Conservation (phyloP, 345 rosid species). For the Ceriops decandra region DNA sequence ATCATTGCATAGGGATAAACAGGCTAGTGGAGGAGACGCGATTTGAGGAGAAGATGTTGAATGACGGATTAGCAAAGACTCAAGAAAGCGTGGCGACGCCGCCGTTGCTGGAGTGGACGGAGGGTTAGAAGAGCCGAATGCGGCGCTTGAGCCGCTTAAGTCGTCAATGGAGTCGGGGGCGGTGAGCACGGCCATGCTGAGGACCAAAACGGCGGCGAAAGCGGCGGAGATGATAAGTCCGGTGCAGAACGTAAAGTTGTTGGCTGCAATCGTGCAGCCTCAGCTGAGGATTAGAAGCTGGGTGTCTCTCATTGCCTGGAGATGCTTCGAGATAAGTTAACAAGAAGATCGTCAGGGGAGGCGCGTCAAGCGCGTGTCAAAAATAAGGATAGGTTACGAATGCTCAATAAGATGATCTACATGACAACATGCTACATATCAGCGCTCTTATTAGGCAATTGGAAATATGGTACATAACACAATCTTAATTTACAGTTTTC, state of each 20-base stretch:
- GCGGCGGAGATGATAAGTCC: slow-evolving; percentile 40
- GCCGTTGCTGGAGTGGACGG: neutral
- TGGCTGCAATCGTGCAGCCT: slow-evolving; percentile 30
- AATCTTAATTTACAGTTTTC: neutral
- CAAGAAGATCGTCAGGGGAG: too few relatives aligned
- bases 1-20: slow-evolving; percentile 25
- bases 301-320: slow-evolving; percentile 18
- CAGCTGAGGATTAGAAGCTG: slow-evolving; percentile 26
- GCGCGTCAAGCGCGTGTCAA: too few relatives aligned
- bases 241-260: slow-evolving; percentile 36
- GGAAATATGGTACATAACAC: too few relatives aligned
- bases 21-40: slow-evolving; percentile 26
- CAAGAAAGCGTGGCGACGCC: slow-evolving; percentile 38
- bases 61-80: slow-evolving; percentile 38
- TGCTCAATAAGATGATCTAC: too few relatives aligned
- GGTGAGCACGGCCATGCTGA: slow-evolving; percentile 32
- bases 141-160: slow-evolving; percentile 12
- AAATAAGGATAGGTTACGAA: too few relatives aligned
- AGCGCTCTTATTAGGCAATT: too few relatives aligned
- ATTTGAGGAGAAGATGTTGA: slow-evolving; percentile 28
- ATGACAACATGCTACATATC: too few relatives aligned
- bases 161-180: slow-evolving; percentile 27
- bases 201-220: slow-evolving; percentile 27
- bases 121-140: slow-evolving; percentile 1
- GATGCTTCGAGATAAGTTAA: too few relatives aligned